A percentile compares a stretch with the other conserved stretches of the same genome.
Evolutionary conservation across 768 basidiomycete species (phyloP).

Genomic region (Auriscalpium microsporum): DNA sequence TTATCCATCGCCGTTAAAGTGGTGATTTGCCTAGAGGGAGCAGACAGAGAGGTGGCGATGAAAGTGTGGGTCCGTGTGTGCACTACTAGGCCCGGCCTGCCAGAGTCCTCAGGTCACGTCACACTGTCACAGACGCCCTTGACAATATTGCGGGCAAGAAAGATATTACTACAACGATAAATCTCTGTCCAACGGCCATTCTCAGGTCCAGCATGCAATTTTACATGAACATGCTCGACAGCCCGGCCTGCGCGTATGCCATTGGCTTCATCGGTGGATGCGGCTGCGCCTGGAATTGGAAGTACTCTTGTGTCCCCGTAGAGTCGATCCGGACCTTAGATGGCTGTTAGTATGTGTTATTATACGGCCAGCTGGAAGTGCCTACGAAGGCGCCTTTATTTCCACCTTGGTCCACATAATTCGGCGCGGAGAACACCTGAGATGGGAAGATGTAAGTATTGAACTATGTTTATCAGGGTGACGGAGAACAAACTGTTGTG

Average conservation of each 20-base stretch:
- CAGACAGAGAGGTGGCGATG: neutral
- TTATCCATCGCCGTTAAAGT: conserved; percentile 44
- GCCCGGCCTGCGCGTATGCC: conserved; percentile 71
- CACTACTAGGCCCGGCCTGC: too few relatives aligned
- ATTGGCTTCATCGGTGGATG: conserved; percentile 91
- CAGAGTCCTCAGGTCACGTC: too few relatives aligned
- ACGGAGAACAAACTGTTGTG: conserved; percentile 47
- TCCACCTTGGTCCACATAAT: conserved; percentile 86
- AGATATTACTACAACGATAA: too few relatives aligned
- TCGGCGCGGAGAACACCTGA: conserved; percentile 90
- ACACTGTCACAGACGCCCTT: too few relatives aligned
- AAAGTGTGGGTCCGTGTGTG: neutral
- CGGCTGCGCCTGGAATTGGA: conserved; percentile 76
- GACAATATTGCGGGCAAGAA: too few relatives aligned
- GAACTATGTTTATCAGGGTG: conserved; percentile 9
- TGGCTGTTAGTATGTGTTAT: neutral
- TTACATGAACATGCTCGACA: conserved; percentile 67
- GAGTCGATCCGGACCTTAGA: conserved; percentile 75
- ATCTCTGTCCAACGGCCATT: too few relatives aligned
- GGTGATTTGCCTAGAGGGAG: neutral
- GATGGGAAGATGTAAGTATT: conserved; percentile 4
- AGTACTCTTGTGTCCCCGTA: conserved; percentile 62
- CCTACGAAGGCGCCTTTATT: conserved; percentile 90
- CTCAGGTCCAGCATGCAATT: neutral
- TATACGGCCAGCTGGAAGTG: conserved; percentile 6